Conservation (phyloP, 805 yeast species). For the Myxozyma udenii region DNA sequence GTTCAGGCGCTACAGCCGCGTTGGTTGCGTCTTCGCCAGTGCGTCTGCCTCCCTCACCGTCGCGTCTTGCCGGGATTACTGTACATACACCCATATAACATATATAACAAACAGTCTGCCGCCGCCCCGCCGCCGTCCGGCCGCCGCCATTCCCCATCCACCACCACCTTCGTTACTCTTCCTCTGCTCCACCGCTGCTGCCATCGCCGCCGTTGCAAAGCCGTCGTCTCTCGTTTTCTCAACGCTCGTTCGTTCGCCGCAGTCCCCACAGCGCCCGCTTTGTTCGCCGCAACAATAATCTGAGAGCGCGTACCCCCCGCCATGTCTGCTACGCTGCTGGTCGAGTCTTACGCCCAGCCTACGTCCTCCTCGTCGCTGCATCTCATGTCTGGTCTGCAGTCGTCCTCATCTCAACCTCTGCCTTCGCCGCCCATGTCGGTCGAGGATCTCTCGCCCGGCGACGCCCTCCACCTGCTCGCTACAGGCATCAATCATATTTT, state of each 20-base stretch:
- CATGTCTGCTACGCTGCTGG: constrained; percentile 6
- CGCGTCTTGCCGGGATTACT: too few species aligned
- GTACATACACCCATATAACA: too few species aligned
- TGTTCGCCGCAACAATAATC: too few species aligned
- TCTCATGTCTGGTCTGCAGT: constrained; percentile 1
- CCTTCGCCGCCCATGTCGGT: constrained; percentile 12
- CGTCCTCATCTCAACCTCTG: background rate
- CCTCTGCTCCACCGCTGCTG: background rate
- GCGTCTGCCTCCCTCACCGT: too few species aligned
- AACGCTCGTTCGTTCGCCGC: background rate
- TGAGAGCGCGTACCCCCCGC: too few species aligned
- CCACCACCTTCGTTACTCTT: background rate
- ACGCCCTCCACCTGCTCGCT: constrained; percentile 21
- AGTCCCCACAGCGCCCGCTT: constrained; percentile 3
- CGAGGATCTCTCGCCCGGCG: constrained; percentile 17
- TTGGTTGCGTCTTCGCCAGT: too few species aligned
- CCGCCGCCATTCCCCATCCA: background rate
- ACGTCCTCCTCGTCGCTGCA: background rate
- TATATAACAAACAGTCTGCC: too few species aligned
- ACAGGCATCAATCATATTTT: constrained; percentile 19
- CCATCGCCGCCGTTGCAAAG: background rate
- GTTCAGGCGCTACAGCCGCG: too few species aligned
- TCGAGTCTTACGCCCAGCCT: background rate
- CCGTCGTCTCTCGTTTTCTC: background rate
- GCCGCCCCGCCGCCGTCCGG: background rate